Conservation (phyloP, 2,329 filamentous ascomycete species). For the Calonectria hongkongensis region DNA sequence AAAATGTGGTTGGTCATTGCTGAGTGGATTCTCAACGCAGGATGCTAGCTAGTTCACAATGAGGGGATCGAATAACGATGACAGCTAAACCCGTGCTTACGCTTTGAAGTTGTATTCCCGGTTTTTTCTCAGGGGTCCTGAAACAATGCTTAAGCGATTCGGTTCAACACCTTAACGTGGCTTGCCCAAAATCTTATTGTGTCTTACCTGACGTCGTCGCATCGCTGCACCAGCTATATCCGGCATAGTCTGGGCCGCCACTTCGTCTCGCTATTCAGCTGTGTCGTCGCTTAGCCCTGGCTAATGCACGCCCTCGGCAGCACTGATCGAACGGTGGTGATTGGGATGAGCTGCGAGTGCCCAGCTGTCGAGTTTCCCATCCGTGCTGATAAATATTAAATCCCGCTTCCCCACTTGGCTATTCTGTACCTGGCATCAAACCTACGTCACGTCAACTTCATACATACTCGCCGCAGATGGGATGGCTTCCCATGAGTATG, state of each 20-base stretch:
- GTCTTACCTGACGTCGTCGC: not conserved
- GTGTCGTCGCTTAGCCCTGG: not conserved
- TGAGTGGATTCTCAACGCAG: too few species aligned
- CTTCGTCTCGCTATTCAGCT: not conserved
- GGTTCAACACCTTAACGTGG: not conserved
- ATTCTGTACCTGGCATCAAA: not conserved
- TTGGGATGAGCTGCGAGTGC: not conserved
- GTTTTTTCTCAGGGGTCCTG: not conserved
- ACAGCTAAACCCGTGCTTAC: not conserved
- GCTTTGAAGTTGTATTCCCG: not conserved
- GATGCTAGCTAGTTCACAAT: not conserved
- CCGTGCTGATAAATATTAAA: not conserved
- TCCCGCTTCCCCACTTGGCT: not conserved
- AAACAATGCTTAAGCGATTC: not conserved
- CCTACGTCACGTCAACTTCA: not conserved
- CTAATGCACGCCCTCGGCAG: not conserved
- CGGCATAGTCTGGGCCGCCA: not conserved
- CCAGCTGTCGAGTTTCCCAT: not conserved
- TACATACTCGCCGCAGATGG: not conserved
- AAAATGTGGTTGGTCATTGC: too few species aligned
- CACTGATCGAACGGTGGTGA: not conserved
- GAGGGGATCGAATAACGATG: not conserved
- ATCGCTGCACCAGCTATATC: not conserved
- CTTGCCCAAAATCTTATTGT: conserved; percentile 1
- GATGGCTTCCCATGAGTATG: not conserved